phyloP scores from a whole-genome alignment of 306 rosid species.

The Hippophae gyantsensis region DNA sequence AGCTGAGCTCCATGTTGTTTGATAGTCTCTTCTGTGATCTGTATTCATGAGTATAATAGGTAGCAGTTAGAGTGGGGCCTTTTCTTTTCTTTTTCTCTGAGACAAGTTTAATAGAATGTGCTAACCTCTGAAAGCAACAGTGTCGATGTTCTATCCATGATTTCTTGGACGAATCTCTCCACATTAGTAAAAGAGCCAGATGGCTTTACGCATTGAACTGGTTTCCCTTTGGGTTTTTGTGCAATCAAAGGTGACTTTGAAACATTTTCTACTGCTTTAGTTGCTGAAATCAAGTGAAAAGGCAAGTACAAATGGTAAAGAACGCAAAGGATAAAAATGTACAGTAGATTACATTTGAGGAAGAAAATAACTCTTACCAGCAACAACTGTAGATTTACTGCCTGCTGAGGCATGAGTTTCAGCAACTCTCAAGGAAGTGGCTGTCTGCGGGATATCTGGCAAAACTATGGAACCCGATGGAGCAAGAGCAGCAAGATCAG shows the following conservation, averaged over 20 bases:
- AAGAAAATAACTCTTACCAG: constrained; percentile 33
- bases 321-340: neutral
- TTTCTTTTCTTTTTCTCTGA: no score
- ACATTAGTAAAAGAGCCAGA: constrained; percentile 43
- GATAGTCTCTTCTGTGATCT: constrained; percentile 57
- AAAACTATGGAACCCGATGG: constrained; percentile 42
- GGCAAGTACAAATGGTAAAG: neutral
- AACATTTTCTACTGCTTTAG: constrained; percentile 30
- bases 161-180: constrained; percentile 61
- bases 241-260: constrained; percentile 32
- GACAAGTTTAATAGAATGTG: neutral
- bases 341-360: neutral
- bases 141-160: constrained; percentile 59
- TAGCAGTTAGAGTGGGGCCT: neutral
- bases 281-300: neutral
- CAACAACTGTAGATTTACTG: constrained; percentile 22
- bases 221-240: constrained; percentile 40
- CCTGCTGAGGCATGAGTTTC: constrained; percentile 28
- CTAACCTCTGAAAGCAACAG: constrained; percentile 68
- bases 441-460: constrained; percentile 47
- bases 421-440: constrained; percentile 33
- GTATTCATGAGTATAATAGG: constrained; percentile 23
- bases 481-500: constrained; percentile 81
- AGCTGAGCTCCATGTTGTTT: constrained; percentile 54
- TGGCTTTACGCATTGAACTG: constrained; percentile 24